Evolutionary conservation across 164 flowering plant genomes (phyloP).

Genomic region (Sextonia rubra): DNA sequence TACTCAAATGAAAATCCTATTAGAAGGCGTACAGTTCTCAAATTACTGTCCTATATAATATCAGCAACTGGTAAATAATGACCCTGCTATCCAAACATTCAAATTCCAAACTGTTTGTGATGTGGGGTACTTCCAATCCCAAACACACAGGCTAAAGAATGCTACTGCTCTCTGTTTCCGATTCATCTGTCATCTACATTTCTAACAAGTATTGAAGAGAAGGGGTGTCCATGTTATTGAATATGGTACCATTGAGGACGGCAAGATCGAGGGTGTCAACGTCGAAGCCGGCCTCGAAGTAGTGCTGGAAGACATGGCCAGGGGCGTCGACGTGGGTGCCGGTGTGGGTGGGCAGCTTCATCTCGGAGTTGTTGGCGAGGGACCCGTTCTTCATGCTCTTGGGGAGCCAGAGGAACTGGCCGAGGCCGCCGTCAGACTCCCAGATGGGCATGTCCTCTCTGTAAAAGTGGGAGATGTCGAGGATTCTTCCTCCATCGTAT

Average conservation of each 20-base stretch:
- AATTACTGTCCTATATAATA: no score
- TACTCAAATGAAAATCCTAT: no score
- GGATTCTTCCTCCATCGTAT: conserved; percentile 55
- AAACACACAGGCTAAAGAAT: no score
- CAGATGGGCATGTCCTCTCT: conserved; percentile 47
- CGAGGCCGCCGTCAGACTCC: conserved; percentile 52
- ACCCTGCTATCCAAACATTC: no score
- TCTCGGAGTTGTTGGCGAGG: conserved; percentile 57
- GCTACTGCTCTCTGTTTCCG: no score
- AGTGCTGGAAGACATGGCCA: conserved; percentile 71
- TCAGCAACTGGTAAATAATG: no score
- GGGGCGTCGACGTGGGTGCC: conserved; percentile 98
- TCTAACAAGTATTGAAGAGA: no score
- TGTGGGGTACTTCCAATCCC: no score
- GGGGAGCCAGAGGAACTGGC: conserved; percentile 61
- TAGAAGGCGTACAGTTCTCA: no score
- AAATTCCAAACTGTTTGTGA: no score
- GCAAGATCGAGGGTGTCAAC: conserved; percentile 80
- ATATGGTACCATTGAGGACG: conserved; percentile 61
- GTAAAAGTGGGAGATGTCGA: conserved; percentile 67
- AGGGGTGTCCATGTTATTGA: no score
- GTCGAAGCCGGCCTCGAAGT: conserved; percentile 86
- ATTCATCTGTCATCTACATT: no score
- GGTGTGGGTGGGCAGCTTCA: conserved; percentile 68
- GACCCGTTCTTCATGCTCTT: conserved; percentile 84